phyloP scores from a whole-genome alignment of 2,329 filamentous ascomycete species.

The Seiridium cupressi region DNA sequence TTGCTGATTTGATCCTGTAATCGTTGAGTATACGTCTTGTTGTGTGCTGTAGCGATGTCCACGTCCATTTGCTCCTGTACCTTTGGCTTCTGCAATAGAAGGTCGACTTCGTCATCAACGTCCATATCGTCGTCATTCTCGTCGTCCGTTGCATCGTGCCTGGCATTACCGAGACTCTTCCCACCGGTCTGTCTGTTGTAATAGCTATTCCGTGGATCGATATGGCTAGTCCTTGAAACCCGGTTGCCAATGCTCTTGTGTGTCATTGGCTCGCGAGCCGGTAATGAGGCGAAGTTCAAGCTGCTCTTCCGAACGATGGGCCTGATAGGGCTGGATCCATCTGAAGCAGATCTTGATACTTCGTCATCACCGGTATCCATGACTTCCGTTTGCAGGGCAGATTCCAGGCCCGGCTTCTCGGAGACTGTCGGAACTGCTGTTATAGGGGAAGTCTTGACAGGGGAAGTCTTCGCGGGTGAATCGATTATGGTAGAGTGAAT shows the following conservation, averaged over 20 bases:
- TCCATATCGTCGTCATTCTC: slow-evolving; percentile 43
- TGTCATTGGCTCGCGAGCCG: slow-evolving; percentile 82
- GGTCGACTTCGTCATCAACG: slow-evolving; percentile 43
- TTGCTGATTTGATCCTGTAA: slow-evolving; percentile 89
- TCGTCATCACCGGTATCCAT: slow-evolving; percentile 26
- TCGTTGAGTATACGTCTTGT: slow-evolving; percentile 89
- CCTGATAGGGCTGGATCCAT: slow-evolving; percentile 71
- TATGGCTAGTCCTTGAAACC: slow-evolving; percentile 72
- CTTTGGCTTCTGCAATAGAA: slow-evolving; percentile 13
- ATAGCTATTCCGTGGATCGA: slow-evolving; percentile 73
- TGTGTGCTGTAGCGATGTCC: slow-evolving; percentile 60
- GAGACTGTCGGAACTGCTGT: not conserved
- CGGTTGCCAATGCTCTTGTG: slow-evolving; percentile 81
- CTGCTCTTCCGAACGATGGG: slow-evolving; percentile 88
- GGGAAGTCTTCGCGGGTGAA: slow-evolving; percentile 13
- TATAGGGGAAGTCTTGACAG: slow-evolving; percentile 11
- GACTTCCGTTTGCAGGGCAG: slow-evolving; percentile 11
- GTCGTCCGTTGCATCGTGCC: slow-evolving; percentile 36
- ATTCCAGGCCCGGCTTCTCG: slow-evolving; percentile 10
- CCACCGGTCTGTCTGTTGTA: slow-evolving; percentile 72
- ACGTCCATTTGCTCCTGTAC: slow-evolving; percentile 37
- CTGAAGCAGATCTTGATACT: slow-evolving; percentile 55
- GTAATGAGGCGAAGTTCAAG: slow-evolving; percentile 88
- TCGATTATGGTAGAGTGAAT: not conserved
- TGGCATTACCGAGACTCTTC: slow-evolving; percentile 61